phyloP scores from a whole-genome alignment of 805 yeast genomes.

The Lipomyces oligophaga region DNA sequence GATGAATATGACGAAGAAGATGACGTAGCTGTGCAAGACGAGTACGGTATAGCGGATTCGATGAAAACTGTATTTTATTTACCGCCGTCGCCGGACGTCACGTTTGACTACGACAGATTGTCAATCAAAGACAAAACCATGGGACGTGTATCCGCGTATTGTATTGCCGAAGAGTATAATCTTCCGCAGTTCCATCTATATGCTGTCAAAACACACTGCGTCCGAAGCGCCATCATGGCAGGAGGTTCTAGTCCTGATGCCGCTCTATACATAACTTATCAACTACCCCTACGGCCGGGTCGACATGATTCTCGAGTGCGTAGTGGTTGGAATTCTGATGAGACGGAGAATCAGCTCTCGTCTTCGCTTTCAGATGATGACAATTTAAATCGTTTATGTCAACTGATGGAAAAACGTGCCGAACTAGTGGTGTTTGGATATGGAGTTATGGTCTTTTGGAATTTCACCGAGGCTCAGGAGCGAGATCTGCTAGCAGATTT shows the following conservation, averaged over 20 bases:
- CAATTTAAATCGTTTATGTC: slow-evolving; percentile 5
- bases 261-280: slow-evolving; percentile 85
- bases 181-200: slow-evolving; percentile 61
- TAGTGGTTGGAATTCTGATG: slow-evolving; percentile 38
- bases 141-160: slow-evolving; percentile 79
- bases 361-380: background rate
- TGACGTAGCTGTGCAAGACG: background rate
- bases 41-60: background rate
- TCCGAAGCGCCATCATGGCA: slow-evolving; percentile 70
- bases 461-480: slow-evolving; percentile 86
- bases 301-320: slow-evolving; percentile 58
- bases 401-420: slow-evolving; percentile 42
- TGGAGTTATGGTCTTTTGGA: slow-evolving; percentile 98
- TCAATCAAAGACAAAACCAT: slow-evolving; percentile 1
- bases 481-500: slow-evolving; percentile 90
- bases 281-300: slow-evolving; percentile 72
- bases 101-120: slow-evolving; percentile 1
- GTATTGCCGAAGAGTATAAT: slow-evolving; percentile 78
- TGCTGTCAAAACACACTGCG: slow-evolving; percentile 67
- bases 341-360: background rate
- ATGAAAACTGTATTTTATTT: background rate
- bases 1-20: slow-evolving; percentile 1
- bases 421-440: slow-evolving; percentile 86
- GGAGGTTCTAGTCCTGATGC: slow-evolving; percentile 51
- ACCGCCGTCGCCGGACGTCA: slow-evolving; percentile 4